Percentiles rank a stretch among this genome's conserved stretches.
Conservation (phyloP, 768 basidiomycete species). For the Suillus variegatus region DNA sequence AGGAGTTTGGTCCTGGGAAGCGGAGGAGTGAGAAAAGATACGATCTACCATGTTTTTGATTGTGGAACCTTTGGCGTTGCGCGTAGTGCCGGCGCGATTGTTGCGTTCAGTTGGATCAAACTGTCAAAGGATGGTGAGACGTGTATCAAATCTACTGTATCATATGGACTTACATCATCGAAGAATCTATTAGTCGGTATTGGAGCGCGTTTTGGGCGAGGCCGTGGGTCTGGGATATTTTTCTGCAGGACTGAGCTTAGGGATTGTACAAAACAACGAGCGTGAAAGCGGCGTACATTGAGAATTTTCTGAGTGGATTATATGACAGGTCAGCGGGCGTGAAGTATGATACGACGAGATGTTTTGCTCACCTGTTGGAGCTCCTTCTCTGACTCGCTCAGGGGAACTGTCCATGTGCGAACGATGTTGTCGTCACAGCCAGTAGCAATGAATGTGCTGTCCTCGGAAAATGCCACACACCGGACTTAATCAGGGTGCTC, state of each 20-base stretch:
- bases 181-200: neutral
- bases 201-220: neutral
- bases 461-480: neutral
- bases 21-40: too few relatives aligned
- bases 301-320: neutral
- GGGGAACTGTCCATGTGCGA: neutral
- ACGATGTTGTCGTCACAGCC: neutral
- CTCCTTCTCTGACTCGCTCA: neutral
- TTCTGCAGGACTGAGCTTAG: neutral
- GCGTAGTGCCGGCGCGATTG: neutral
- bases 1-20: too few relatives aligned
- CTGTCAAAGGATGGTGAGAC: neutral
- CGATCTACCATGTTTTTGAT: too few relatives aligned
- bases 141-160: neutral
- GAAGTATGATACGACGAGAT: neutral
- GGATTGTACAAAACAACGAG: neutral
- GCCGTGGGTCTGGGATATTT: neutral
- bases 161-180: neutral
- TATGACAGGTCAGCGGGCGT: neutral
- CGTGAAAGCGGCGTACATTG: neutral
- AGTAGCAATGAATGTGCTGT: neutral
- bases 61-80: too few relatives aligned
- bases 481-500: neutral
- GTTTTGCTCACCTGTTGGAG: neutral
- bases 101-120: neutral